These are phyloP conservation scores for Backusella morwellensis DNA, from an alignment of 192 early-diverging fungal genomes.

Conservation along the genomic window DNA sequence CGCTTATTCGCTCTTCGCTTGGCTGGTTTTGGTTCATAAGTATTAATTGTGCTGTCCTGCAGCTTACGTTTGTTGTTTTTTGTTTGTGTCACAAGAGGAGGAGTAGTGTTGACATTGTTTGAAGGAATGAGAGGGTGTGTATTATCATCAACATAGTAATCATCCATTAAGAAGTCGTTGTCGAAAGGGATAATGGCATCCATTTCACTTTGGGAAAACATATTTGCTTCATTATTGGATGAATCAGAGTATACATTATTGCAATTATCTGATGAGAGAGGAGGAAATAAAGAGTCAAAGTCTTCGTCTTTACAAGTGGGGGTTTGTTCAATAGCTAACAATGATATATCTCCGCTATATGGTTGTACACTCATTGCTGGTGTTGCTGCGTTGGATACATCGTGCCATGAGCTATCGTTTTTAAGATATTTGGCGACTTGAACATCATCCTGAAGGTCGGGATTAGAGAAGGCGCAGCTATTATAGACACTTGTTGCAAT, in stretches of 20 bases:
- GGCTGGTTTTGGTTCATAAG: not conserved
- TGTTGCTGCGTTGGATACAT: not conserved
- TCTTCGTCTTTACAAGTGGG: not conserved
- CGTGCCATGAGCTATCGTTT: not conserved
- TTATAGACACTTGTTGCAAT: not conserved
- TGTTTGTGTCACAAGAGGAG: not conserved
- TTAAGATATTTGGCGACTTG: conserved; percentile 5
- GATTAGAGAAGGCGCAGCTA: not conserved
- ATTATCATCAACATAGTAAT: not conserved
- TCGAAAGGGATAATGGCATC: not conserved
- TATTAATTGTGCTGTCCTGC: not conserved
- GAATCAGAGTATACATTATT: not conserved
- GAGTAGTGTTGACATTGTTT: not conserved
- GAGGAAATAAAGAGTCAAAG: not conserved
- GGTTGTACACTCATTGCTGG: not conserved
- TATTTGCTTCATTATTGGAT: not conserved
- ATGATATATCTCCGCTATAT: not conserved
- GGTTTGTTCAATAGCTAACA: not conserved
- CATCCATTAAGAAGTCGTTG: not conserved
- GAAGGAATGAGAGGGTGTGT: not conserved
- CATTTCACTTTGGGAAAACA: not conserved
- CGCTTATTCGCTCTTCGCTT: not conserved
- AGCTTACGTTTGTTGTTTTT: not conserved
- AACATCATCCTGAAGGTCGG: not conserved
- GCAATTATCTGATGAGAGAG: conserved; percentile 1